Base-by-base conservation (phyloP, 176 grass and related monocot species). In the Dactylis glomerata region DNA sequence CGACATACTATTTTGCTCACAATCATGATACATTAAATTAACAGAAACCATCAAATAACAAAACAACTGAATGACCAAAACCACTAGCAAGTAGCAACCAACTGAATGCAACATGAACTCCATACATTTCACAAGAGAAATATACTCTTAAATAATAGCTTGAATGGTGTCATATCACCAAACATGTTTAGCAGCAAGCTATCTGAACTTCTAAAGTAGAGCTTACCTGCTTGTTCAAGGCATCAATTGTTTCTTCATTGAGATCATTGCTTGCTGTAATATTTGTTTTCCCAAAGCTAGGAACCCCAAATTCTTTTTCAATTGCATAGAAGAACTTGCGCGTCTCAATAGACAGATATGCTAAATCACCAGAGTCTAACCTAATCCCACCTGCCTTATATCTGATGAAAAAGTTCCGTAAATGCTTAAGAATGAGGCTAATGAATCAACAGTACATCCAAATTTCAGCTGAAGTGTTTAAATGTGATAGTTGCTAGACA, bases 211-310 rank as follows among this genome's bases (percentile, higher is more conserved):
- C 10, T 47, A 14, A 59, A 71, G n/a, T 61, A 50, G 5, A 51
- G 20, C 28, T 82, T 90, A 98, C 96, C 96, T 98, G 93, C 78
- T 98, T 98, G 96, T 95, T 98, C 59, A 98, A 79, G 30, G 96
- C 96, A 92, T 98, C 96, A 81, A 98, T 93, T 62, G 96, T 98
- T 98, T 98, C 96, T 78, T 98, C 96, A 85, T 98, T 95, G 28
- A 98, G 87, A 71, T 98, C 96, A 78, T 98, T 98, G 84, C 96
- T 98, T 49, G 96, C 96, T 40, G 91, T 92, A 75, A 98, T 93
- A 78, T 61, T 88, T 44, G 88, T 98, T 84, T 92, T 77, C 34
- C 85, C 87, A 86, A 98, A 98, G 22, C 67, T 87, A 87, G 49
- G 67, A 38, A 98, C 41, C 32, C 33, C 86, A 90, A 98, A 98